Conservation (phyloP, 2,329 filamentous ascomycete species). For the Emmonsiellopsis sp. region DNA sequence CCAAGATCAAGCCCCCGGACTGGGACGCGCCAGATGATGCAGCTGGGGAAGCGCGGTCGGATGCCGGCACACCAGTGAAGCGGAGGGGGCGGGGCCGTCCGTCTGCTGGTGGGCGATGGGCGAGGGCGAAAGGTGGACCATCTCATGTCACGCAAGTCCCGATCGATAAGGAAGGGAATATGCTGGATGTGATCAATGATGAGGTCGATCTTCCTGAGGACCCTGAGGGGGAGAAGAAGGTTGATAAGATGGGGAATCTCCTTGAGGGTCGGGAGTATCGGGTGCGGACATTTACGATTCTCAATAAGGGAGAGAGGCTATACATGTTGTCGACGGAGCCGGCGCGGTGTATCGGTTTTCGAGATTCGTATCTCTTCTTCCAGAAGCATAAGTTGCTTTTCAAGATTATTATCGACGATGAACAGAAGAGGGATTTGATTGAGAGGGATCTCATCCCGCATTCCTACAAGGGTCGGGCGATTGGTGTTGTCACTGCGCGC, state of each 20-base stretch:
- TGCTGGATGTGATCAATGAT: slow-evolving; percentile 82
- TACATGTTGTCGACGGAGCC: slow-evolving; percentile 99
- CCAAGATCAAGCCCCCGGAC: slow-evolving; percentile 73
- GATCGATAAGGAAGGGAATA: slow-evolving; percentile 87
- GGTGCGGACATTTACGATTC: slow-evolving; percentile 88
- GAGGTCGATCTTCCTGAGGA: slow-evolving; percentile 86
- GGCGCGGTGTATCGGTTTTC: slow-evolving; percentile 90
- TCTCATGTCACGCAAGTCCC: slow-evolving; percentile 73
- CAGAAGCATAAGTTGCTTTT: slow-evolving; percentile 93
- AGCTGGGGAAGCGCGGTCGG: slow-evolving; percentile 33
- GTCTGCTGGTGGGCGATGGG: slow-evolving; percentile 56
- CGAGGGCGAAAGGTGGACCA: slow-evolving; percentile 61
- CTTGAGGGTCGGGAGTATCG: slow-evolving; percentile 82
- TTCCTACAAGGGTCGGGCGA: slow-evolving; percentile 95
- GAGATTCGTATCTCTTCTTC: slow-evolving; percentile 98
- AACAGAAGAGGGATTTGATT: slow-evolving; percentile 96
- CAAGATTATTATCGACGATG: slow-evolving; percentile 96
- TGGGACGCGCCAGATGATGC: slow-evolving; percentile 56
- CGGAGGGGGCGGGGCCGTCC: slow-evolving; percentile 54
- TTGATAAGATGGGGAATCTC: slow-evolving; percentile 79
- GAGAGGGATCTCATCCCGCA: slow-evolving; percentile 92
- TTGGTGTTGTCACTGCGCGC: slow-evolving; percentile 90
- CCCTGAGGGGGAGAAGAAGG: slow-evolving; percentile 80
- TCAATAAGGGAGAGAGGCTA: slow-evolving; percentile 69
- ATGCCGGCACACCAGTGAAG: slow-evolving; percentile 44